Evolutionary conservation across 139 green algal species (phyloP).

Genomic region (Trebouxia sp.): DNA sequence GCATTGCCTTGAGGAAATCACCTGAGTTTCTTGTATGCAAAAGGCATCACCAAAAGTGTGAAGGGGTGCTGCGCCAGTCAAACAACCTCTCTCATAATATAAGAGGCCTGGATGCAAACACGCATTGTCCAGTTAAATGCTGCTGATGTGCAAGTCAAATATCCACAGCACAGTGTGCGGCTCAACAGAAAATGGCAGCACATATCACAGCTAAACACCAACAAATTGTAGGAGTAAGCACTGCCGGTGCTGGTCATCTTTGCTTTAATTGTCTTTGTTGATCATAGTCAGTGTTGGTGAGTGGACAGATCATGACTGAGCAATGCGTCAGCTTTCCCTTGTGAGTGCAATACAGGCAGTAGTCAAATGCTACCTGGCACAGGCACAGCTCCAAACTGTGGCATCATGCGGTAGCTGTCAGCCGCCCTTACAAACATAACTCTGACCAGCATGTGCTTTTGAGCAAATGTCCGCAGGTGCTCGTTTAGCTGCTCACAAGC

Average conservation of each 20-base stretch:
- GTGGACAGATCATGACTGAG: neutral
- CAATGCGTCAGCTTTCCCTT: neutral
- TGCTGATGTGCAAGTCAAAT: neutral
- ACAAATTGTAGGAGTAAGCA: too few relatives aligned
- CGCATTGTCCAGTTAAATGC: neutral
- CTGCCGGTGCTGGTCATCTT: too few relatives aligned
- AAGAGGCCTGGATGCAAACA: neutral
- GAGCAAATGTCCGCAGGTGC: conserved; percentile 13
- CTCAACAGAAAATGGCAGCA: too few relatives aligned
- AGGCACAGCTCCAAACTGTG: neutral
- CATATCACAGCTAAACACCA: too few relatives aligned
- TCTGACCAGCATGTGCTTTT: neutral
- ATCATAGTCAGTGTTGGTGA: neutral
- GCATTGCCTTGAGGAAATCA: neutral
- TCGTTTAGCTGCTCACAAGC: conserved; percentile 27
- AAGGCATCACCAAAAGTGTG: conserved; percentile 12
- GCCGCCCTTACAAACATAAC: neutral
- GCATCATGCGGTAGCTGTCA: neutral
- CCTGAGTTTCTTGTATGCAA: conserved; percentile 3
- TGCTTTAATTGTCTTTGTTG: too few relatives aligned
- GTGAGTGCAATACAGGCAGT: neutral
- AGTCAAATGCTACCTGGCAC: conserved; percentile 12
- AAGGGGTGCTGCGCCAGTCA: neutral
- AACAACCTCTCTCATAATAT: neutral
- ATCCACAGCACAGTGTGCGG: too few relatives aligned